phyloP scores from a whole-genome alignment of 2,329 filamentous ascomycete genomes.

The Sporothrix variecibatus region DNA sequence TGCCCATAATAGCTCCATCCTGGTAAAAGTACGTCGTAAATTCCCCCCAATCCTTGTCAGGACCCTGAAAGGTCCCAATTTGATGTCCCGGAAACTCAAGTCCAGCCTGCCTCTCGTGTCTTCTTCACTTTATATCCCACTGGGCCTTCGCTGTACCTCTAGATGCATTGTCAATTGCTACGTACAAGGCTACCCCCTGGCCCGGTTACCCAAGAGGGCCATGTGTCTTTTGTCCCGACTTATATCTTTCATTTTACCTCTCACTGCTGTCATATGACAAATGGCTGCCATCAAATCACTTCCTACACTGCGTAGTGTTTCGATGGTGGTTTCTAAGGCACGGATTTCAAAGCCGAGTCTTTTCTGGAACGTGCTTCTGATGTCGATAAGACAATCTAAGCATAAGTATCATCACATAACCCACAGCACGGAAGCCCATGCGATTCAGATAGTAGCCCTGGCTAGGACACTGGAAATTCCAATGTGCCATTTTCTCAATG shows the following conservation, averaged over 20 bases:
- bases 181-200: not conserved
- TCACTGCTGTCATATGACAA: not conserved
- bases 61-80: not conserved
- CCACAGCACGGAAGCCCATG: not conserved
- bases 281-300: too few species aligned
- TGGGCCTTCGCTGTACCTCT: too few species aligned
- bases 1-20: not conserved
- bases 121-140: too few species aligned
- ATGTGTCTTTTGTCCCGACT: too few species aligned
- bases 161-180: too few species aligned
- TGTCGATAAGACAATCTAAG: not conserved
- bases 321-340: too few species aligned
- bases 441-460: not conserved
- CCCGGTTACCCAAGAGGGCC: not conserved
- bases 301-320: too few species aligned
- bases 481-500: too few species aligned
- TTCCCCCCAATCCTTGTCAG: not conserved
- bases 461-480: not conserved
- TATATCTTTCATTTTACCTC: not conserved
- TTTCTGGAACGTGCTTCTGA: not conserved
- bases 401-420: not conserved
- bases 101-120: not conserved
- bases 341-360: not conserved
- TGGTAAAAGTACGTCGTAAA: conserved; percentile 5
- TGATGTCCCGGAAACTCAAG: not conserved